Conservation (phyloP, 768 basidiomycete genomes). For the Suillus paluster region DNA sequence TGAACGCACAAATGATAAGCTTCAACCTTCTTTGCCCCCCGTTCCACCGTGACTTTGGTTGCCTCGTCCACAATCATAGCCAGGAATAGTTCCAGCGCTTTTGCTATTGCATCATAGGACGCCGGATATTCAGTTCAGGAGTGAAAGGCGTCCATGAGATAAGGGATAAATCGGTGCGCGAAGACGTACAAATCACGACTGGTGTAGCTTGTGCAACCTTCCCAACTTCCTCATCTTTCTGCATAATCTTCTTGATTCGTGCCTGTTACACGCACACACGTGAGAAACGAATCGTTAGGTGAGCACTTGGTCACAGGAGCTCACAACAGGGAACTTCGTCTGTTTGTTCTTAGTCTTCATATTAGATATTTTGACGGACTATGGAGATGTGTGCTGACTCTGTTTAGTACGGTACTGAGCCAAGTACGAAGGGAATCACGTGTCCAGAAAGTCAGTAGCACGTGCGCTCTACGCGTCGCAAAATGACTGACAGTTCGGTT, state of each 20-base stretch:
- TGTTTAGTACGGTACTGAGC: too few species aligned
- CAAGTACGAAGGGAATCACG: background rate
- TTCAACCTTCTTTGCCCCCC: constrained; percentile 89
- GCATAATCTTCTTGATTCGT: constrained; percentile 99
- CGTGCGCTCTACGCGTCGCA: background rate
- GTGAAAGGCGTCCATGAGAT: constrained; percentile 14
- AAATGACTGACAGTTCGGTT: background rate
- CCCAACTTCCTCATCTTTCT: constrained; percentile 98
- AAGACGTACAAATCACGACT: constrained; percentile 87
- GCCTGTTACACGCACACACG: constrained; percentile 58
- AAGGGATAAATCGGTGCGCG: background rate
- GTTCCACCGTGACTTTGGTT: constrained; percentile 73
- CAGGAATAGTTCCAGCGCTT: constrained; percentile 92
- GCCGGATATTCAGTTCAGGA: background rate
- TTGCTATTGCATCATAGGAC: constrained; percentile 56
- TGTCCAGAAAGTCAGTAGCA: background rate
- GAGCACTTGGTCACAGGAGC: constrained; percentile 30
- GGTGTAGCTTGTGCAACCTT: constrained; percentile 98
- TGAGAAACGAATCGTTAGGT: constrained; percentile 12
- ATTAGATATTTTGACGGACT: background rate
- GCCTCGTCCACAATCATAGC: constrained; percentile 82
- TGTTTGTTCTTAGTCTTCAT: constrained; percentile 94
- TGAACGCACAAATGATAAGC: constrained; percentile 87
- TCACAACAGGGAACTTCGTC: constrained; percentile 89
- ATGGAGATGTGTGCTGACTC: background rate